Percentiles rank a stretch among this genome's conserved stretches.
Conservation (phyloP, 805 yeast species). For the Starmerella asiatica region DNA sequence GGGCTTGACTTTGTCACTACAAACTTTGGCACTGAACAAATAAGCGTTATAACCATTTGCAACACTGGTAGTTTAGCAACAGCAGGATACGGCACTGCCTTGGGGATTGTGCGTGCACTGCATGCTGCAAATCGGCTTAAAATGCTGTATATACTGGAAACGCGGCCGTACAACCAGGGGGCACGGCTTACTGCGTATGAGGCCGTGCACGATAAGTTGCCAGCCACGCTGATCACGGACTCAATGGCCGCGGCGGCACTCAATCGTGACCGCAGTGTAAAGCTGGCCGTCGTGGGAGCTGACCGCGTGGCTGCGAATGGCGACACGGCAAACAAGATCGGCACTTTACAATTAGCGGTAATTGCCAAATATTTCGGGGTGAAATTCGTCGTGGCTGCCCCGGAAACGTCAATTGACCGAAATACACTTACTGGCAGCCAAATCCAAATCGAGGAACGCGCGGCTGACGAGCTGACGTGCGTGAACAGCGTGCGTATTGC, state of each 20-base stretch:
- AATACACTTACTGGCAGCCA: slow-evolving; percentile 52
- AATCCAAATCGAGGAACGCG: slow-evolving; percentile 79
- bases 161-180: slow-evolving; percentile 95
- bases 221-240: slow-evolving; percentile 79
- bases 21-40: slow-evolving; percentile 33
- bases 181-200: slow-evolving; percentile 88
- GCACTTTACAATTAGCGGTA: slow-evolving; percentile 78
- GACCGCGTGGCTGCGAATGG: slow-evolving; percentile 89
- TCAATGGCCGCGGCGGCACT: slow-evolving; percentile 78
- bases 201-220: slow-evolving; percentile 69
- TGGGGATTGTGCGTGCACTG: slow-evolving; percentile 76
- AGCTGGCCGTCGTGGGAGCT: slow-evolving; percentile 85
- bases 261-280: slow-evolving; percentile 49
- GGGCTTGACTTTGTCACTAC: slow-evolving; percentile 59
- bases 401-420: slow-evolving; percentile 77
- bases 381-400: slow-evolving; percentile 88
- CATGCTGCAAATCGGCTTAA: slow-evolving; percentile 39
- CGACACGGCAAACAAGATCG: slow-evolving; percentile 92
- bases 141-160: slow-evolving; percentile 78
- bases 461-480: slow-evolving; percentile 61
- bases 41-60: slow-evolving; percentile 75
- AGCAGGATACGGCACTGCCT: slow-evolving; percentile 94
- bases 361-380: slow-evolving; percentile 55
- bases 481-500: slow-evolving; percentile 66
- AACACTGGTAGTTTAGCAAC: slow-evolving; percentile 96